Evolutionary conservation across 2,329 filamentous ascomycete genomes (phyloP).

Genomic region (Ceratocystis lukuohia): DNA sequence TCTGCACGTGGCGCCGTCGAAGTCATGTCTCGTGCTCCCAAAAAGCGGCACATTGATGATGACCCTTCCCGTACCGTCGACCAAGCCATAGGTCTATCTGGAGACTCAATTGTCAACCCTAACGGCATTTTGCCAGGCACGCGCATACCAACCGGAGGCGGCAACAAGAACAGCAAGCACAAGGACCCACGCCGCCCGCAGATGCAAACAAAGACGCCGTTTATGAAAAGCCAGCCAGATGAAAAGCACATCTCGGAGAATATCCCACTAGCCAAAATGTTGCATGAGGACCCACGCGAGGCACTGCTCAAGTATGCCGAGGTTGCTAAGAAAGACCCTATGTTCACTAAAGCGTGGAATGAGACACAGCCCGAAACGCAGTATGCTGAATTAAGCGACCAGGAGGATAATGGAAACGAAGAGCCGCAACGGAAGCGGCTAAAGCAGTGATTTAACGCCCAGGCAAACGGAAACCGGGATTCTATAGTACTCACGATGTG

Average conservation of each 20-base stretch:
- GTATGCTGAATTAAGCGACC: constrained; percentile 79
- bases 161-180: constrained; percentile 41
- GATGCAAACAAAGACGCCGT: constrained; percentile 72
- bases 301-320: constrained; percentile 91
- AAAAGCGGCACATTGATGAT: constrained; percentile 91
- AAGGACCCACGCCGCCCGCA: constrained; percentile 74
- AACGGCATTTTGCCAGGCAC: constrained; percentile 42
- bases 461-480: not conserved
- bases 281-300: constrained; percentile 91
- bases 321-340: constrained; percentile 78
- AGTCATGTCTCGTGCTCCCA: constrained; percentile 85
- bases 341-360: constrained; percentile 91
- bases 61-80: constrained; percentile 79
- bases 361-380: constrained; percentile 84
- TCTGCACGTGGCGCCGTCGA: constrained; percentile 72
- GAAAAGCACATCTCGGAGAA: constrained; percentile 77
- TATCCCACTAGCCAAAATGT: constrained; percentile 62
- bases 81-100: constrained; percentile 64
- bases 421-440: constrained; percentile 51
- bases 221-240: constrained; percentile 80
- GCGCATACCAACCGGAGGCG: constrained; percentile 49
- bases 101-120: constrained; percentile 63
- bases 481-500: not conserved
- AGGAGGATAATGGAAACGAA: constrained; percentile 49
- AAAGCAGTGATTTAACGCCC: constrained; percentile 32